phyloP scores from a whole-genome alignment of 2,329 filamentous ascomycete genomes.

The Cephalotrichum gorgonifer region DNA sequence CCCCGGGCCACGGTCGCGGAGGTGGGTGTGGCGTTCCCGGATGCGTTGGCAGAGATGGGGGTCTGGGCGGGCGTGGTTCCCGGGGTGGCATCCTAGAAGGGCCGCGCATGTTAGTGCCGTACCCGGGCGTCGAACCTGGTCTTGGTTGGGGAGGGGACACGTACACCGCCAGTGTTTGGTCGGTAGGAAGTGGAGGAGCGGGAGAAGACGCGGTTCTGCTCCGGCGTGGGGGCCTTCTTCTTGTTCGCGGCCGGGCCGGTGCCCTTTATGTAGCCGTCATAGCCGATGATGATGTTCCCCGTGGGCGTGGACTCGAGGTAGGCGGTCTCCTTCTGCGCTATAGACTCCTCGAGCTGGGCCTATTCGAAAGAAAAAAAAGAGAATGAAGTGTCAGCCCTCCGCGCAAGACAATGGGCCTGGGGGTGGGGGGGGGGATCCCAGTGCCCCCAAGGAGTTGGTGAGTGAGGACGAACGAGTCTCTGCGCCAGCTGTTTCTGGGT shows the following conservation, averaged over 20 bases:
- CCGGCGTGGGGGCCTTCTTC: slow-evolving; percentile 53
- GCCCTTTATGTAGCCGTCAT: slow-evolving; percentile 97
- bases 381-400: slow-evolving; percentile 24
- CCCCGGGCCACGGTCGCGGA: slow-evolving; percentile 36
- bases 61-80: slow-evolving; percentile 37
- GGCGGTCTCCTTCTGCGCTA: slow-evolving; percentile 70
- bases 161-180: slow-evolving; percentile 24
- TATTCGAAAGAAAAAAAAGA: slow-evolving; percentile 12
- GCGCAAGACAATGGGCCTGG: neutral
- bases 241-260: slow-evolving; percentile 53
- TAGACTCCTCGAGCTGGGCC: slow-evolving; percentile 59
- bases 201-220: slow-evolving; percentile 66
- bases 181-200: slow-evolving; percentile 54
- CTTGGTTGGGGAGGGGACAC: slow-evolving; percentile 9
- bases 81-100: slow-evolving; percentile 11
- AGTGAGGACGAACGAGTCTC: slow-evolving; percentile 21
- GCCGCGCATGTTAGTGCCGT: neutral
- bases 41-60: slow-evolving; percentile 39
- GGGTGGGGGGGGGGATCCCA: neutral
- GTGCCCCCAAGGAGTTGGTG: neutral
- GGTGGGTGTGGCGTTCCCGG: slow-evolving; percentile 45
- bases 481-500: slow-evolving; percentile 27
- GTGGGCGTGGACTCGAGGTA: slow-evolving; percentile 85
- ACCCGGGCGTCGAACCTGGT: neutral
- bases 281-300: slow-evolving; percentile 95